These are phyloP conservation scores for Bertia moriformis DNA, from an alignment of 2,329 filamentous ascomycete genomes.

Conservation along the genomic window DNA sequence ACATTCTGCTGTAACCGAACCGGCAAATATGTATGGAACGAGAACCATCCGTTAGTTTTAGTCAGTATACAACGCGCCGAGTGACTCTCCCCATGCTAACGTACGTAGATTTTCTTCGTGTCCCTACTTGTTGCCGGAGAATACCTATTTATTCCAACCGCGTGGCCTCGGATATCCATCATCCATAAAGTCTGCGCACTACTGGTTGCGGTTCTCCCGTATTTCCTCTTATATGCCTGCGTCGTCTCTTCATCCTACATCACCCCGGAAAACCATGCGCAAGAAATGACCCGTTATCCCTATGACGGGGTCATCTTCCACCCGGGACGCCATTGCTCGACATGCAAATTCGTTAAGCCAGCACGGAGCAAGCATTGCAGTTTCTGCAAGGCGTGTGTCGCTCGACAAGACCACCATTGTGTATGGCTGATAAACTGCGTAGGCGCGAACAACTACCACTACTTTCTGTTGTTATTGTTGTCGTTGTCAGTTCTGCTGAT, in stretches of 20 bases:
- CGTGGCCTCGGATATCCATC: not conserved
- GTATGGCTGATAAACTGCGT: slow-evolving; percentile 55
- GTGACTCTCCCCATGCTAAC: too few species aligned
- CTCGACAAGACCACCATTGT: slow-evolving; percentile 53
- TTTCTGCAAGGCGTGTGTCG: slow-evolving; percentile 46
- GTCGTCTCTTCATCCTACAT: slow-evolving; percentile 21
- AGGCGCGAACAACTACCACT: slow-evolving; percentile 46
- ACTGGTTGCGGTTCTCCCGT: not conserved
- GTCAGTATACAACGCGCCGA: not conserved
- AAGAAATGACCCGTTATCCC: slow-evolving; percentile 42
- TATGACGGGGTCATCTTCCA: slow-evolving; percentile 51
- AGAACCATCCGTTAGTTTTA: not conserved
- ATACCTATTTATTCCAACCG: not conserved
- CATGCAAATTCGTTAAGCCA: slow-evolving; percentile 45
- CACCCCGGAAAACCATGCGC: slow-evolving; percentile 32
- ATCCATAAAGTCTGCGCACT: not conserved
- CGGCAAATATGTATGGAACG: not conserved
- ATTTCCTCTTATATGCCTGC: not conserved
- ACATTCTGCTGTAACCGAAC: not conserved
- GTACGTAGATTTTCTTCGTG: not conserved
- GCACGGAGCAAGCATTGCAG: slow-evolving; percentile 54
- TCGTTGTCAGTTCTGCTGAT: slow-evolving; percentile 36
- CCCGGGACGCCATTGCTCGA: slow-evolving; percentile 37
- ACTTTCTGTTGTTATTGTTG: slow-evolving; percentile 43
- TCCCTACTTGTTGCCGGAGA: not conserved